These are phyloP conservation scores for Sugiyamaella boreocaroliniensis DNA, from an alignment of 805 yeast species.

Conservation along the genomic window DNA sequence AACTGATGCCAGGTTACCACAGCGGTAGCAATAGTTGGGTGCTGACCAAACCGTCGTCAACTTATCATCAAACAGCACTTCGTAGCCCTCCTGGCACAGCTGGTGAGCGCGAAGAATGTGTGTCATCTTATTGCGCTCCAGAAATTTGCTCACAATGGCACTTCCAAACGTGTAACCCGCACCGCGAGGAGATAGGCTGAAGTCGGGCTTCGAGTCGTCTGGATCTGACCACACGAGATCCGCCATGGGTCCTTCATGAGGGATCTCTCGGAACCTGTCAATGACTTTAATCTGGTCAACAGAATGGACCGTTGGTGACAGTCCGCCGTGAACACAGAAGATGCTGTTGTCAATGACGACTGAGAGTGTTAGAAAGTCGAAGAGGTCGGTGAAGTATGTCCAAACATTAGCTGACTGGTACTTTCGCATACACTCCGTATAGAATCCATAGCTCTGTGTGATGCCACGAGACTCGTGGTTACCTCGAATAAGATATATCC, in stretches of 20 bases:
- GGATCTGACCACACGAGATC: conserved; percentile 99
- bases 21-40: conserved; percentile 93
- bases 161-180: conserved; percentile 96
- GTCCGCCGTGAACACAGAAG: conserved; percentile 95
- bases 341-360: conserved; percentile 86
- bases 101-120: conserved; percentile 93
- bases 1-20: conserved; percentile 98
- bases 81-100: conserved; percentile 92
- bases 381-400: conserved; percentile 83
- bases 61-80: conserved; percentile 80
- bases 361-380: conserved; percentile 82
- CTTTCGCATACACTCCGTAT: conserved; percentile 86
- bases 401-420: conserved; percentile 79
- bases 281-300: conserved; percentile 85
- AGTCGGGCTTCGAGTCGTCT: conserved; percentile 71
- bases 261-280: conserved; percentile 89
- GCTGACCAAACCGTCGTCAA: conserved; percentile 98
- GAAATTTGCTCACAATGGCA: conserved; percentile 82
- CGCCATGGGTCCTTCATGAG: conserved; percentile 99
- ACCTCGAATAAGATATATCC: conserved; percentile 81
- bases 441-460: conserved; percentile 95
- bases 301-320: conserved; percentile 91
- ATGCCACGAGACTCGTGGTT: conserved; percentile 96
- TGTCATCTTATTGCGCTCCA: conserved; percentile 66
- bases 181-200: conserved; percentile 87